Conservation (phyloP, 2,329 filamentous ascomycete genomes). For the Macrophomina tecta region DNA sequence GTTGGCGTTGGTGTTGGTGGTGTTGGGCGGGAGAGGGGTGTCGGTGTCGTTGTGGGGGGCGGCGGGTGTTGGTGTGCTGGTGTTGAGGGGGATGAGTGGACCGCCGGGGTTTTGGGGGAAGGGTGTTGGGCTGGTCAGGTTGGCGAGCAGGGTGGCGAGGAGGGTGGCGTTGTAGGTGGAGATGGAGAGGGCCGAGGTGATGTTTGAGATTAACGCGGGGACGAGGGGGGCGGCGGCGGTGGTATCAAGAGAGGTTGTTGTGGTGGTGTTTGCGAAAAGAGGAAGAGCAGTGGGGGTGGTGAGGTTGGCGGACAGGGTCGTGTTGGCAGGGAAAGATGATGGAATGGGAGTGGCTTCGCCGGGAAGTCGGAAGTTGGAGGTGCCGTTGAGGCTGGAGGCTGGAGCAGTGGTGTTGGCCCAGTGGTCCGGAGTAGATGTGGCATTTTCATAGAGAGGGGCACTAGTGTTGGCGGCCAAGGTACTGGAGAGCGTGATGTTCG, state of each 20-base stretch:
- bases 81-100: not conserved
- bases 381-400: not conserved
- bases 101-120: not conserved
- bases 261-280: not conserved
- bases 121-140: not conserved
- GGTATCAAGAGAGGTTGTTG: not conserved
- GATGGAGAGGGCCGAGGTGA: conserved; percentile 3
- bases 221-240: not conserved
- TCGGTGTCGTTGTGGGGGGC: not conserved
- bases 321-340: not conserved
- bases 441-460: not conserved
- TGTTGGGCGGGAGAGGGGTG: not conserved
- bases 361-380: not conserved
- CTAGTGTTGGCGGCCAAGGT: not conserved
- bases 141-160: not conserved
- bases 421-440: not conserved
- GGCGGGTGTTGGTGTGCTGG: not conserved
- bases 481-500: not conserved
- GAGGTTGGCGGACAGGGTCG: not conserved
- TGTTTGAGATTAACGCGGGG: not conserved
- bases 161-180: conserved; percentile 5
- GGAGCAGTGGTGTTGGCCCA: not conserved
- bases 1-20: not conserved
- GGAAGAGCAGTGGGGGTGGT: not conserved
- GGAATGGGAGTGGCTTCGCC: not conserved